Base-by-base conservation (phyloP, 495 filamentous ascomycete genomes). In the Neohortaea acidophila region DNA sequence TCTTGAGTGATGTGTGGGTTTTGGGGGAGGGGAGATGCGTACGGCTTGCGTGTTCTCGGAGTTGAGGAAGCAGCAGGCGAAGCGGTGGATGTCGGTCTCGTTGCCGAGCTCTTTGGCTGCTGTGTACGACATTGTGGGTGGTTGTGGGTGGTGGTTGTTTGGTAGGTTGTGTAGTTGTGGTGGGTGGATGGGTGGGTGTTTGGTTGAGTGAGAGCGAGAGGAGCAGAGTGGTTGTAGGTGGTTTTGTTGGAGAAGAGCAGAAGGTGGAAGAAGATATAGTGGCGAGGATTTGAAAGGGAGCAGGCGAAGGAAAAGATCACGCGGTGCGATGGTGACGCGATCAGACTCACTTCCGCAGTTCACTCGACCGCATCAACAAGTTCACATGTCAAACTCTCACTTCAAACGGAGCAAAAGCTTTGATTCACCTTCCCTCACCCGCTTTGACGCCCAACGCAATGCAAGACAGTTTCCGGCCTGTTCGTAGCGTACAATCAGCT, bases 51-150 rank as follows among this genome's bases (percentile, higher is more conserved):
- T 24, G 35, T 14, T 19, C 15, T 15, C 17, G 19, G 20, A 24
- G 20, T 41, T 27, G 37, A 47, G 22, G 25, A 26, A 27, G 20
- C 30, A 24, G 33, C 44, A 42, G 19, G 44, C 39, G 25, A 47
- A 30, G 20, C 44, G 44, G 10, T 36, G 21, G 27, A 47, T 28
- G 10, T 47, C 44, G 19, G 25, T 14, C 11, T 31, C 14, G 8
- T 32, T 19, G 39, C 17, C 19, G 18, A 28, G 3, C 10, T 41
- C 20, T 43, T 47, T 47, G 17, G 28, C 41, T 2, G 15, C 27
- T 17, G 15, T 20, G 39, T 17, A 35, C 27, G 37, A 17, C 4
- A 44, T 15, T 12, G 31, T 38, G n/a, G 12, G 18, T 11, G n/a
- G 34, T 24, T 33, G 20, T 7, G 33, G 40, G 24, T 15, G 11